These are phyloP conservation scores for Penicillium verrucosum DNA, from an alignment of 2,329 filamentous ascomycete genomes.

Conservation along the genomic window DNA sequence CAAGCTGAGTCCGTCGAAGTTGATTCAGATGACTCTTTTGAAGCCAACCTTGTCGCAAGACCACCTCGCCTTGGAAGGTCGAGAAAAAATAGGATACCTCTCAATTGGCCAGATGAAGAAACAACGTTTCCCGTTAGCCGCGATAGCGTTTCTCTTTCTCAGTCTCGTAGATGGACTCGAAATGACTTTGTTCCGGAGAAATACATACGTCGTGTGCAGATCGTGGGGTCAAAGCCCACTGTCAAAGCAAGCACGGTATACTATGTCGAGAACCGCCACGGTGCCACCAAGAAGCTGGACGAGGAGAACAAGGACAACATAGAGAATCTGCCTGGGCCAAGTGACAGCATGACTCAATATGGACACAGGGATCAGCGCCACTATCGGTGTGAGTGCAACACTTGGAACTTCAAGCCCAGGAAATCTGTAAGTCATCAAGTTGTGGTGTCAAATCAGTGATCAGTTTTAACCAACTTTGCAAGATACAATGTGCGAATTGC, in stretches of 20 bases:
- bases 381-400: neutral
- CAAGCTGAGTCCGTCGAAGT: neutral
- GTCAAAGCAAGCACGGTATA: neutral
- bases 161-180: neutral
- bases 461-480: neutral
- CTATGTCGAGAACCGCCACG: neutral
- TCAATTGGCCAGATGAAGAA: neutral
- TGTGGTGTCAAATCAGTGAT: too few relatives aligned
- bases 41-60: neutral
- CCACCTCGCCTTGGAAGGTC: neutral
- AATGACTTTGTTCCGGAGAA: neutral
- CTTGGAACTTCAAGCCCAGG: neutral
- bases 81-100: neutral
- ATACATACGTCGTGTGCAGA: neutral
- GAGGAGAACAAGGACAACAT: neutral
- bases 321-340: neutral
- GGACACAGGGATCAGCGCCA: neutral
- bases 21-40: neutral
- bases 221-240: neutral
- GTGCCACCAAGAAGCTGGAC: neutral
- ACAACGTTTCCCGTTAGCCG: neutral
- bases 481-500: neutral
- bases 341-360: neutral
- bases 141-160: neutral
- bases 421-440: neutral